Conservation (phyloP, 257 asterid species). For the Capsicum pubescens region DNA sequence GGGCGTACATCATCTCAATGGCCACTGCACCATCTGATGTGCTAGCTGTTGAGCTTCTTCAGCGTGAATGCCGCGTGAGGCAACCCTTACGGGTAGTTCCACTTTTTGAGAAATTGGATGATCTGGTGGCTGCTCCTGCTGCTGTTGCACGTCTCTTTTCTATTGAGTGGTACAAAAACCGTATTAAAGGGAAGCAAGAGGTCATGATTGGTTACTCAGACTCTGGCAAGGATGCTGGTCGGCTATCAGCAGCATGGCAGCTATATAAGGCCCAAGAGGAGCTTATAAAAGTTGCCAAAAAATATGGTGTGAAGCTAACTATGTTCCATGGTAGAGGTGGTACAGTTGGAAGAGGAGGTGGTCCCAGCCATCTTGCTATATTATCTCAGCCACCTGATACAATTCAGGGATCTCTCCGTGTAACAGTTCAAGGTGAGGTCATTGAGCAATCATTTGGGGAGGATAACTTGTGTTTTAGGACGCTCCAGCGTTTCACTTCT, state of each 20-base stretch:
- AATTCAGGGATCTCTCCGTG: constrained; percentile 58
- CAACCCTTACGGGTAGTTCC: constrained; percentile 57
- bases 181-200: constrained; percentile 57
- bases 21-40: constrained; percentile 60
- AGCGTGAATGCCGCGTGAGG: constrained; percentile 56
- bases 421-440: constrained; percentile 64
- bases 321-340: constrained; percentile 73
- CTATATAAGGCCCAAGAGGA: constrained; percentile 64
- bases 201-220: constrained; percentile 70
- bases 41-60: constrained; percentile 61
- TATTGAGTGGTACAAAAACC: constrained; percentile 57
- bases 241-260: constrained; percentile 65
- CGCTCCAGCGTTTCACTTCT: constrained; percentile 60
- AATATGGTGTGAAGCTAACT: constrained; percentile 54
- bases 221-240: constrained; percentile 67
- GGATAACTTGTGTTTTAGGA: constrained; percentile 58
- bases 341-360: constrained; percentile 67
- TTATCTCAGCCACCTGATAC: constrained; percentile 67
- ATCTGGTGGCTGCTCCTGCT: constrained; percentile 58
- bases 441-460: constrained; percentile 64
- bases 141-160: constrained; percentile 62
- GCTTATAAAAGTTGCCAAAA: constrained; percentile 55
- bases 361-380: constrained; percentile 68
- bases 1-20: constrained; percentile 59
- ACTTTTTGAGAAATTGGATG: constrained; percentile 58